phyloP scores from a whole-genome alignment of 2,329 filamentous ascomycete genomes.

The Exophiala bonariae region DNA sequence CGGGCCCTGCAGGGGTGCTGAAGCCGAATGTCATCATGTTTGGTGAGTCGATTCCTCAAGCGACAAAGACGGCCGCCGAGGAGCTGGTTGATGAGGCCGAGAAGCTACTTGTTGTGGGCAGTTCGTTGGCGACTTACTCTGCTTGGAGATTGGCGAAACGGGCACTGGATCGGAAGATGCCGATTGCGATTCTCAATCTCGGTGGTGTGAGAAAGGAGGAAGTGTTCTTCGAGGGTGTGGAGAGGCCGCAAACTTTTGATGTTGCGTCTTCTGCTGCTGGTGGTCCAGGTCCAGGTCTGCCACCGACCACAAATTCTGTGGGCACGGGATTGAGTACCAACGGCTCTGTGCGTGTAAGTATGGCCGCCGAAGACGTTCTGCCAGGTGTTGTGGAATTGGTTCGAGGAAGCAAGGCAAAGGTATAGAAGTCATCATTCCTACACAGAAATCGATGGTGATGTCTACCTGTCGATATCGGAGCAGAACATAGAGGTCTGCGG shows the following conservation, averaged over 20 bases:
- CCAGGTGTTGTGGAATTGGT: slow-evolving; percentile 36
- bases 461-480: no score
- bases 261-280: slow-evolving; percentile 1
- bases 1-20: slow-evolving; percentile 70
- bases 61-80: slow-evolving; percentile 75
- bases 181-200: slow-evolving; percentile 84
- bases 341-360: slow-evolving; percentile 41
- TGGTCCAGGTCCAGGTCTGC: not conserved
- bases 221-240: slow-evolving; percentile 38
- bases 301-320: not conserved
- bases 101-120: slow-evolving; percentile 77
- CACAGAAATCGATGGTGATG: no score
- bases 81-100: slow-evolving; percentile 74
- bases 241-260: slow-evolving; percentile 1
- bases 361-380: slow-evolving; percentile 42
- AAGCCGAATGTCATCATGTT: slow-evolving; percentile 98
- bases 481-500: no score
- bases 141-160: slow-evolving; percentile 86
- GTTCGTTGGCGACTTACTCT: slow-evolving; percentile 90
- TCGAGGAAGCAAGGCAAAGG: not conserved
- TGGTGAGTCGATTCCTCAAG: slow-evolving; percentile 75
- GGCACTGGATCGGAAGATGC: slow-evolving; percentile 78
- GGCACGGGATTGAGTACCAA: slow-evolving; percentile 3
- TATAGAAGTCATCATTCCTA: no score
- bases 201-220: slow-evolving; percentile 49